Conservation (phyloP, 2,329 filamentous ascomycete genomes). For the Lasiodiplodia theobromae region DNA sequence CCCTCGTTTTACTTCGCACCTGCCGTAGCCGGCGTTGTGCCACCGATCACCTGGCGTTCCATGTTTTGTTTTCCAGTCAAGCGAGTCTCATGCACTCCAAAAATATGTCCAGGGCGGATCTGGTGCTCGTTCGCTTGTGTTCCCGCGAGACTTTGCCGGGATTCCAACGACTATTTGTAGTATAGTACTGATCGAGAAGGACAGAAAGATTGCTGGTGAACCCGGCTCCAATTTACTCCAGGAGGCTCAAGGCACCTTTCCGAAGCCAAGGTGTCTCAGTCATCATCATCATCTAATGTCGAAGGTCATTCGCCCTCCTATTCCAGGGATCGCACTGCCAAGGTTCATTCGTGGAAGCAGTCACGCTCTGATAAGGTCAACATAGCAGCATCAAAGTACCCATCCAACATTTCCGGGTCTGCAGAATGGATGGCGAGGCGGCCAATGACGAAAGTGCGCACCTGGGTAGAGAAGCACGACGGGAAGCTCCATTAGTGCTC, state of each 20-base stretch:
- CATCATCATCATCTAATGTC: neutral
- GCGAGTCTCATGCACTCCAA: neutral
- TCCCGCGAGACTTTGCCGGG: neutral
- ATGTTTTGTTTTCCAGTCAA: neutral
- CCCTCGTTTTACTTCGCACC: conserved; percentile 4
- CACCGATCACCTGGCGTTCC: neutral
- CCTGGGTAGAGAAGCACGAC: neutral
- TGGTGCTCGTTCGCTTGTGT: neutral
- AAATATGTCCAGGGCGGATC: neutral
- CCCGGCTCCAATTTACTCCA: neutral
- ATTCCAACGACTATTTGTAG: conserved; percentile 10
- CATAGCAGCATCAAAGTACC: neutral
- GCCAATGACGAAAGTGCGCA: neutral
- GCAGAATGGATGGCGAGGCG: neutral
- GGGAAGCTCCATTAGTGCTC: neutral
- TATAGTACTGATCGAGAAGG: conserved; percentile 20
- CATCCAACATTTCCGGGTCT: neutral
- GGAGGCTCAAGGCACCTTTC: neutral
- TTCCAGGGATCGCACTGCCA: too few species aligned
- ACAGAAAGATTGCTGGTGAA: conserved; percentile 4
- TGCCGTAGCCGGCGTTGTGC: neutral
- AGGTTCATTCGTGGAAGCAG: conserved; percentile 3
- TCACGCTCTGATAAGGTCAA: neutral
- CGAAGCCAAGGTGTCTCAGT: too few species aligned
- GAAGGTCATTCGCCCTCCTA: neutral